These are phyloP conservation scores for Pseudofabraea citricarpa DNA, from an alignment of 2,329 filamentous ascomycete genomes.

Conservation along the genomic window DNA sequence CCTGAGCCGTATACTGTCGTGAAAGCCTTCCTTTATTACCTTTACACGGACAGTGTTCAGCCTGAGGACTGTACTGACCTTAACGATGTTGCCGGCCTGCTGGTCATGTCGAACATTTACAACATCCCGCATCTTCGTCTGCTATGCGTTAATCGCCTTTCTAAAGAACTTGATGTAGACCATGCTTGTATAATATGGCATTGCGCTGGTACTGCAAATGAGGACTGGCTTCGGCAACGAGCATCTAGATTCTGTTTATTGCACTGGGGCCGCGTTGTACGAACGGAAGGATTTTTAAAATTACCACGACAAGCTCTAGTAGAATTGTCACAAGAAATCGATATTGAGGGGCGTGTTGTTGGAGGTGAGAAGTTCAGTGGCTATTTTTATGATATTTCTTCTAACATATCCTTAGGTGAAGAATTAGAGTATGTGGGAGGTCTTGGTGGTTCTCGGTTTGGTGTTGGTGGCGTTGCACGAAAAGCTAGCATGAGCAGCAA, in stretches of 20 bases:
- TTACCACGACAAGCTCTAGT: slow-evolving; percentile 77
- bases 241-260: slow-evolving; percentile 85
- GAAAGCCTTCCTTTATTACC: slow-evolving; percentile 89
- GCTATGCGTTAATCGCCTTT: slow-evolving; percentile 84
- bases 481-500: slow-evolving; percentile 59
- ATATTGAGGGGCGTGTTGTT: slow-evolving; percentile 86
- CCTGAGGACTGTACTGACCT: slow-evolving; percentile 56
- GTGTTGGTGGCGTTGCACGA: slow-evolving; percentile 39
- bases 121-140: slow-evolving; percentile 91
- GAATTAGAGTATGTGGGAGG: slow-evolving; percentile 40
- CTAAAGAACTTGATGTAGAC: slow-evolving; percentile 87
- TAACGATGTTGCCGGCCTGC: slow-evolving; percentile 83
- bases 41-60: slow-evolving; percentile 91
- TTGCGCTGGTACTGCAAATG: slow-evolving; percentile 80
- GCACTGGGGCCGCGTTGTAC: slow-evolving; percentile 91
- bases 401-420: slow-evolving; percentile 20
- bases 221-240: slow-evolving; percentile 88
- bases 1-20: slow-evolving; percentile 94
- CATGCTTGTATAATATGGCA: slow-evolving; percentile 97
- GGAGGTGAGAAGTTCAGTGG: slow-evolving; percentile 74
- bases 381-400: slow-evolving; percentile 5
- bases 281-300: slow-evolving; percentile 79
- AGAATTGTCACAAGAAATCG: slow-evolving; percentile 88
- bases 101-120: slow-evolving; percentile 98
- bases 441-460: slow-evolving; percentile 42